A percentile compares a stretch with the other conserved stretches of the same genome.
These are phyloP conservation scores for Verticillium zaregamsianum DNA, from an alignment of 2,329 filamentous ascomycete species.

Conservation along the genomic window DNA sequence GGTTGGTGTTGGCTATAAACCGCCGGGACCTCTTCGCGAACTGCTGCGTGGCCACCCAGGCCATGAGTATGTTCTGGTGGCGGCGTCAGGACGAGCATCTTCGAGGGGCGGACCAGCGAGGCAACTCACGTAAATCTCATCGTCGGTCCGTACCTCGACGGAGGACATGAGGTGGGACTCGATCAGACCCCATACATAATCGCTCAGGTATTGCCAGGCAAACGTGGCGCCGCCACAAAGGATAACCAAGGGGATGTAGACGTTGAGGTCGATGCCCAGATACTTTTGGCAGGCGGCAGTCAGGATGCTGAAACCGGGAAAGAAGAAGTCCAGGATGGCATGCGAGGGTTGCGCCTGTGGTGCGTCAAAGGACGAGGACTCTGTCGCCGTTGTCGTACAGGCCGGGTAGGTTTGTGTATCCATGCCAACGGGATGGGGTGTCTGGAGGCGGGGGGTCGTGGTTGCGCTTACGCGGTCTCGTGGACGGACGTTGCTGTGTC, in stretches of 20 bases:
- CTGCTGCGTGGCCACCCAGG: conserved; percentile 60
- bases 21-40: conserved; percentile 57
- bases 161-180: conserved; percentile 58
- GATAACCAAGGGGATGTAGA: conserved; percentile 57
- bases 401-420: not conserved
- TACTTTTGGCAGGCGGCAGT: conserved; percentile 50
- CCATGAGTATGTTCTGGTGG: conserved; percentile 58
- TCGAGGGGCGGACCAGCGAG: not conserved
- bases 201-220: conserved; percentile 47
- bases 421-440: not conserved
- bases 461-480: too few species aligned
- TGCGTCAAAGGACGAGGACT: not conserved
- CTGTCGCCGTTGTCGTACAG: not conserved
- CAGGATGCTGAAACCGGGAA: conserved; percentile 61
- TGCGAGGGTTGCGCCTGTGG: not conserved
- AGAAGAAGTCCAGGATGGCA: conserved; percentile 55
- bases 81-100: not conserved
- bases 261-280: conserved; percentile 56
- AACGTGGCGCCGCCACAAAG: conserved; percentile 44
- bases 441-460: not conserved
- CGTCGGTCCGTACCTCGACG: conserved; percentile 63
- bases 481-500: too few species aligned
- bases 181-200: conserved; percentile 42
- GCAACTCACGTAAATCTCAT: conserved; percentile 56
- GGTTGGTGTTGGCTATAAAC: conserved; percentile 61